Evolutionary conservation across 129 eudicot genomes (phyloP).

Genomic region (Flaveria bidentis): DNA sequence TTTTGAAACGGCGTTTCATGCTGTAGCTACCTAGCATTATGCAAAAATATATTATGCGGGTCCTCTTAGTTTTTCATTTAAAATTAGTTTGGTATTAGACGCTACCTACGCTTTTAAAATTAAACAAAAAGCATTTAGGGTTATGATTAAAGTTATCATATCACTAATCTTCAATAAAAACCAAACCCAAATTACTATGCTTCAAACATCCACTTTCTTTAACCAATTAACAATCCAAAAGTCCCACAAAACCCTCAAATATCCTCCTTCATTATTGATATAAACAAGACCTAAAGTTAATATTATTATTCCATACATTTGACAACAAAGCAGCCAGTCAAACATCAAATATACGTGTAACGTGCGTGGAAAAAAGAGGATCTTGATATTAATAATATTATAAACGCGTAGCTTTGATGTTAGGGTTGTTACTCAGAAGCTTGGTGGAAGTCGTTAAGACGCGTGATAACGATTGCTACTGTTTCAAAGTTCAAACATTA

Average conservation of each 20-base stretch:
- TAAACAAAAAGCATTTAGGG: not conserved
- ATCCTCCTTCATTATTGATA: not conserved
- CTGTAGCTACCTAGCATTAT: too few relatives aligned
- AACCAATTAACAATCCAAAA: not conserved
- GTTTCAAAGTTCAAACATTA: not conserved
- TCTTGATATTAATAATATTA: too few relatives aligned
- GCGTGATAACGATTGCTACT: constrained; percentile 20
- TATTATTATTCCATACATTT: not conserved
- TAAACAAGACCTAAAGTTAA: not conserved
- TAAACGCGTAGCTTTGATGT: not conserved
- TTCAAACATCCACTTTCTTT: not conserved
- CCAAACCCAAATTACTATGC: not conserved
- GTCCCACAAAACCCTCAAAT: not conserved
- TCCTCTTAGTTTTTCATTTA: too few relatives aligned
- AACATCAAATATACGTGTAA: constrained; percentile 14
- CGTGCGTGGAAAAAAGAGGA: not conserved
- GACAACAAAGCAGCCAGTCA: constrained; percentile 2
- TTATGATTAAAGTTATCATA: not conserved
- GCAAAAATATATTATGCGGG: too few relatives aligned
- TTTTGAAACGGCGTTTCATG: too few relatives aligned
- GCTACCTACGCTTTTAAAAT: too few relatives aligned
- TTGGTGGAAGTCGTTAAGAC: constrained; percentile 35
- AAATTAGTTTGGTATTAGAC: too few relatives aligned
- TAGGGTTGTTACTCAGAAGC: constrained; percentile 26
- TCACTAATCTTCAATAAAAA: not conserved